Evolutionary conservation across 1,139 yeast genomes (phyloP).

Genomic region (Hemisphaericaspora subhashii): DNA sequence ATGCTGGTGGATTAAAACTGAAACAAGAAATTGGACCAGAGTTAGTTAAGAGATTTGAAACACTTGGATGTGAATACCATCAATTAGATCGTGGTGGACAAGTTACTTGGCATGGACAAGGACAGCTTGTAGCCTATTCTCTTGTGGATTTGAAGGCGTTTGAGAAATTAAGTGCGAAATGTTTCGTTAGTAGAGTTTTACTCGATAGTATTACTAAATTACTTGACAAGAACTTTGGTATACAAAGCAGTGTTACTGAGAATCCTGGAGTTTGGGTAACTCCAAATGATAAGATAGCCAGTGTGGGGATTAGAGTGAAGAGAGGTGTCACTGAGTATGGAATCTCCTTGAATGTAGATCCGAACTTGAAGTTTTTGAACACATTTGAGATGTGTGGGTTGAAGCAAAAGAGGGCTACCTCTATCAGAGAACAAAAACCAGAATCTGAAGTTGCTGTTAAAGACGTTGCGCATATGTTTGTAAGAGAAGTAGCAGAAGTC

Average conservation of each 20-base stretch:
- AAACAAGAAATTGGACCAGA: constrained; percentile 44
- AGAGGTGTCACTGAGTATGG: constrained; percentile 90
- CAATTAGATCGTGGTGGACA: constrained; percentile 96
- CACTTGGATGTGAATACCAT: constrained; percentile 47
- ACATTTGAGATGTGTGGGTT: constrained; percentile 84
- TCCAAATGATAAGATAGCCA: constrained; percentile 68
- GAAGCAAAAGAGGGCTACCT: constrained; percentile 50
- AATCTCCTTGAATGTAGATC: constrained; percentile 72
- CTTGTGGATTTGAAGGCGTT: constrained; percentile 72
- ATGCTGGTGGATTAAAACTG: constrained; percentile 87
- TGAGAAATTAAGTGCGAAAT: constrained; percentile 60
- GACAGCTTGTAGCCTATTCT: constrained; percentile 87
- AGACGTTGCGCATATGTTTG: constrained; percentile 52
- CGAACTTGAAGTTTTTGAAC: constrained; percentile 72
- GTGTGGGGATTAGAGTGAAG: constrained; percentile 86
- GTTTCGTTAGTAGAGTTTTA: constrained; percentile 69
- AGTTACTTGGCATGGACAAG: constrained; percentile 94
- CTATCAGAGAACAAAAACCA: constrained; percentile 27
- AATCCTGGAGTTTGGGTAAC: constrained; percentile 88
- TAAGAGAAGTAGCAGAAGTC: constrained; percentile 49
- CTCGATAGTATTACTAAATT: constrained; percentile 63
- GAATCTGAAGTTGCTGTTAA: constrained; percentile 26
- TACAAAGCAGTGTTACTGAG: constrained; percentile 51
- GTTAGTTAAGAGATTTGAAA: constrained; percentile 40
- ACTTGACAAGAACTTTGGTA: constrained; percentile 42